Conservation (phyloP, 805 yeast genomes). For the baker's yeast (Saccharomyces cerevisiae) region DNA sequence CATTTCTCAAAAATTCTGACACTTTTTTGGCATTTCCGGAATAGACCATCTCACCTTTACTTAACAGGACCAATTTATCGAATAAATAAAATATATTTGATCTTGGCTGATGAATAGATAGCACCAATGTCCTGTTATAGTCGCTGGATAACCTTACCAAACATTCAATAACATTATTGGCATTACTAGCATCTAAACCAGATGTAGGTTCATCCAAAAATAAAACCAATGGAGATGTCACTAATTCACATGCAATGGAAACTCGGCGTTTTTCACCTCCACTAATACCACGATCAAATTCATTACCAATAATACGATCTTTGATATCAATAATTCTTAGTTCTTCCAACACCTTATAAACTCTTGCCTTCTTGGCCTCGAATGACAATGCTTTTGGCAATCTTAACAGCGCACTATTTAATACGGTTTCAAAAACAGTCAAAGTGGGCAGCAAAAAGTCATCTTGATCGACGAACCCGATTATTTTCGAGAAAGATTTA, state of each 20-base stretch:
- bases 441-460: constrained; percentile 84
- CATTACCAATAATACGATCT: constrained; percentile 82
- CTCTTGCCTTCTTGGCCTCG: constrained; percentile 66
- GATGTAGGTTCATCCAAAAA: constrained; percentile 92
- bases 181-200: constrained; percentile 90
- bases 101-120: constrained; percentile 95
- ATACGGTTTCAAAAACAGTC: constrained; percentile 91
- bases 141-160: constrained; percentile 71
- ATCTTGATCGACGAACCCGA: constrained; percentile 96
- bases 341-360: constrained; percentile 76
- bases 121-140: constrained; percentile 78
- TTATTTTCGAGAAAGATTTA: constrained; percentile 51
- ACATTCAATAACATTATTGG: constrained; percentile 81
- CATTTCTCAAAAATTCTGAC: constrained; percentile 60
- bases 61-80: constrained; percentile 69
- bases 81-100: constrained; percentile 89
- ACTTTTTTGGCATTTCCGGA: constrained; percentile 79
- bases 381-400: constrained; percentile 76
- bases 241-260: constrained; percentile 87
- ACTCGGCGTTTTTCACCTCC: constrained; percentile 85
- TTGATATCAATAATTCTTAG: constrained; percentile 74
- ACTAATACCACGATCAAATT: constrained; percentile 77
- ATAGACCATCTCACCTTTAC: constrained; percentile 79
- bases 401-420: constrained; percentile 82
- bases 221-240: constrained; percentile 76